phyloP scores from a whole-genome alignment of 306 rosid genomes.

The Inga leiocalycina region DNA sequence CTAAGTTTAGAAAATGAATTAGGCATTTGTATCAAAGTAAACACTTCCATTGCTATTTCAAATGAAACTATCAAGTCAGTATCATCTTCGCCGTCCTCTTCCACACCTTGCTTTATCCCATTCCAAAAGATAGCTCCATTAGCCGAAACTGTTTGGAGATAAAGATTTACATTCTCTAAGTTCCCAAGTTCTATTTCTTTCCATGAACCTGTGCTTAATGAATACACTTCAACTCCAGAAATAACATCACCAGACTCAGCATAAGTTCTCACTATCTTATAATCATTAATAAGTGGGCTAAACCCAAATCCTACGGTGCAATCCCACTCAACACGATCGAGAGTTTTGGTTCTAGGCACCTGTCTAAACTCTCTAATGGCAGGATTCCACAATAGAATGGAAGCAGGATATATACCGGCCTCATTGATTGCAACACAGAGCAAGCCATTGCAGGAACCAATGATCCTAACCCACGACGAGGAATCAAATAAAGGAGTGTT shows the following conservation, averaged over 20 bases:
- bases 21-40: background rate
- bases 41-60: background rate
- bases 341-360: background rate
- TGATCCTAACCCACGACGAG: background rate
- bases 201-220: background rate
- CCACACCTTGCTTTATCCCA: background rate
- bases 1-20: background rate
- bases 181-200: background rate
- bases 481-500: background rate
- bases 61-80: background rate
- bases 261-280: background rate
- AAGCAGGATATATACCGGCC: background rate
- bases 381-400: background rate
- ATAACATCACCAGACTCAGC: background rate
- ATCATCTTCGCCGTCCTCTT: background rate
- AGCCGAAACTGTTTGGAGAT: background rate
- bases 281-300: background rate
- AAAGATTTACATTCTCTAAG: background rate
- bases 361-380: background rate
- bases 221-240: background rate
- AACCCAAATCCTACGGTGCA: background rate
- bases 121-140: background rate
- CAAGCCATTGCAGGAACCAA: background rate
- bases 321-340: background rate
- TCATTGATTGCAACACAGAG: background rate